Evolutionary conservation across 2,329 filamentous ascomycete species (phyloP).

Genomic region (Ascocoryne sarcoides): DNA sequence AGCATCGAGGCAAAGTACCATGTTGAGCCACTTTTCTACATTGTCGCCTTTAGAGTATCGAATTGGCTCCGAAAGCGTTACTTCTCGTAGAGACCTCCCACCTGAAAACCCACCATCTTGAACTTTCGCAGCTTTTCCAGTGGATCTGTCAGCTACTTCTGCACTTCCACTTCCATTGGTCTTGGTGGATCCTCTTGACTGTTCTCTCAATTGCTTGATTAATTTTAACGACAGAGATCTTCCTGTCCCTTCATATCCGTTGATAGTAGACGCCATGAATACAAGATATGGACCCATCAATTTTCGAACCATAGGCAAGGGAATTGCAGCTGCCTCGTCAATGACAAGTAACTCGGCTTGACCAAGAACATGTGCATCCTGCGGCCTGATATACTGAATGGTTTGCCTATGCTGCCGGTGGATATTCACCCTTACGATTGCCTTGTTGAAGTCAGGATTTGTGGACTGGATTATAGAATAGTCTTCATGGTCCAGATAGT

Average conservation of each 20-base stretch:
- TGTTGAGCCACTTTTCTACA: conserved; percentile 96
- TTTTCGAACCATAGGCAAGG: conserved; percentile 83
- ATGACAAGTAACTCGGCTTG: conserved; percentile 95
- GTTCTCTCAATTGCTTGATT: conserved; percentile 92
- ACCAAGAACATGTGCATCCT: conserved; percentile 89
- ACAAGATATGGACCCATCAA: conserved; percentile 94
- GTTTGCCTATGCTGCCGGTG: conserved; percentile 93
- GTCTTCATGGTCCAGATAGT: conserved; percentile 89
- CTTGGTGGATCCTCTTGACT: conserved; percentile 61
- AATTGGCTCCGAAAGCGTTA: conserved; percentile 88
- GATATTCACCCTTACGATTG: conserved; percentile 92
- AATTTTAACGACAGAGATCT: conserved; percentile 91
- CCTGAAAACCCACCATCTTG: conserved; percentile 49
- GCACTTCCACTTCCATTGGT: conserved; percentile 45
- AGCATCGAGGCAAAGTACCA: conserved; percentile 84
- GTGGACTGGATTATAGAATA: conserved; percentile 98
- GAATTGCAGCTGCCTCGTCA: conserved; percentile 95
- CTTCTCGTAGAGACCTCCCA: conserved; percentile 79
- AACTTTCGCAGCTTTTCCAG: conserved; percentile 62
- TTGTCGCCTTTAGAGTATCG: conserved; percentile 84
- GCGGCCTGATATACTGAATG: conserved; percentile 95
- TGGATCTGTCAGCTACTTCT: conserved; percentile 68
- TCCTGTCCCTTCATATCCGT: conserved; percentile 95
- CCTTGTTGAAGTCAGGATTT: conserved; percentile 98
- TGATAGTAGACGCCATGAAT: conserved; percentile 99